Base-by-base conservation (phyloP, 208 protist species). In the Phytomonas sp. region DNA sequence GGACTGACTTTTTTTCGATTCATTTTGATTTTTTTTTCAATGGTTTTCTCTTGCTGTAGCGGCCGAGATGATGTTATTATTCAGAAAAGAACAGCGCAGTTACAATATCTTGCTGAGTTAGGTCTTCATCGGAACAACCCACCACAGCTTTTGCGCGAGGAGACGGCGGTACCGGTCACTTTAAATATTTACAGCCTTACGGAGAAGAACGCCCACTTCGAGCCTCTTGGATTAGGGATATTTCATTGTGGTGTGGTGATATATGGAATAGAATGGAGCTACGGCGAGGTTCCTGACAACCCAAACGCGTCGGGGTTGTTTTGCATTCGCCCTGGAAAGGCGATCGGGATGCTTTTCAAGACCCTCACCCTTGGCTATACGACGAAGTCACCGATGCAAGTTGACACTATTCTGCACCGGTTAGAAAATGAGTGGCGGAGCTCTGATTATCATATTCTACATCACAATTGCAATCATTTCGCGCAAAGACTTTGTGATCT, bases 381-480 rank as follows among this genome's bases (percentile, higher is more conserved):
- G 40, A 92, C 83, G 30, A 77, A 72, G 51, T 91, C 88, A 6
- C 85, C 88, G 13, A 80, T 84, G 77, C 88, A 97, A 78, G 85
- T 94, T 0, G 87, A 94, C 75, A 94, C 92, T 3, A 85, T 96
- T 29, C 81, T 94, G 32, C 87, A 92, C 72, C 81, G 87, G 32
- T 66, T 96, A 4, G 88, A 94, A 67, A 94, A 91, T 62, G 91
- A 96, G 74, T 96, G 91, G 89, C 73, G 78, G 51, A 94, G 87
- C 72, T 33, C 68, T 59, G 87, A 94, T 26, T 97, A 97, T 71
- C 88, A 96, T 77, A 87, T 97, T 64, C 78, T 97, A 28, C 79
- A 89, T 72, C 83, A 85, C 80, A 97, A 97, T 81, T 97, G 92
- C 81, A 97, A 97, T 62, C 90, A 97, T 77, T 97, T 96, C 75